These are phyloP conservation scores for Fusarium miscanthi DNA, from an alignment of 2,329 filamentous ascomycete genomes.

Conservation along the genomic window DNA sequence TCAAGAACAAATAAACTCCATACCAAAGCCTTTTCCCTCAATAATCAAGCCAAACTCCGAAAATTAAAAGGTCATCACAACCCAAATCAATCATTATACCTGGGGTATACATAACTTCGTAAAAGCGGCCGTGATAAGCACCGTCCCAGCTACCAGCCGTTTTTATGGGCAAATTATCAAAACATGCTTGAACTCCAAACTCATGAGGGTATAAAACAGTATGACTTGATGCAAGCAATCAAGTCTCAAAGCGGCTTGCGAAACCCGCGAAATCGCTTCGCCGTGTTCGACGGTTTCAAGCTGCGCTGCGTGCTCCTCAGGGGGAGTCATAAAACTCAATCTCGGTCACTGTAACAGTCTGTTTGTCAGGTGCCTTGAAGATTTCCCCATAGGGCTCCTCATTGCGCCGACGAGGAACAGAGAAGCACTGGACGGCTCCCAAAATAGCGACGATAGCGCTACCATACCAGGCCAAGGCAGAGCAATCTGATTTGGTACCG, in stretches of 20 bases:
- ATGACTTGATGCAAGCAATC: conserved; percentile 4
- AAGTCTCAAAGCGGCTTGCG: neutral
- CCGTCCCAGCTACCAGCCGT: neutral
- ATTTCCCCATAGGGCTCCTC: conserved; percentile 47
- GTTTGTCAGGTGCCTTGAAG: conserved; percentile 34
- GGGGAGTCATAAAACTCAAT: conserved; percentile 46
- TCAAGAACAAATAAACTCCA: neutral
- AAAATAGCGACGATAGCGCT: conserved; percentile 66
- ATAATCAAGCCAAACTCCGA: conserved; percentile 16
- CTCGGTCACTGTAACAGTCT: conserved; percentile 45
- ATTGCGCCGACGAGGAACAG: conserved; percentile 53
- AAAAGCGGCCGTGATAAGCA: conserved; percentile 11
- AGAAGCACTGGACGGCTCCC: conserved; percentile 71
- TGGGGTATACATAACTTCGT: conserved; percentile 25
- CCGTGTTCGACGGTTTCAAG: neutral
- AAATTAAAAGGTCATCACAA: neutral
- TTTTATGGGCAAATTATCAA: neutral
- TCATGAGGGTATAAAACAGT: neutral
- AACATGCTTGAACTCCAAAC: conserved; percentile 22
- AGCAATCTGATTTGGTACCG: conserved; percentile 69
- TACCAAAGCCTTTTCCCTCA: neutral
- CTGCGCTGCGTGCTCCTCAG: neutral
- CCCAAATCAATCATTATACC: conserved; percentile 12
- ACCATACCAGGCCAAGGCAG: conserved; percentile 72
- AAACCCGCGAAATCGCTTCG: neutral